Evolutionary conservation across 1,139 yeast genomes (phyloP).

Genomic region (Yamadazyma diospyri): DNA sequence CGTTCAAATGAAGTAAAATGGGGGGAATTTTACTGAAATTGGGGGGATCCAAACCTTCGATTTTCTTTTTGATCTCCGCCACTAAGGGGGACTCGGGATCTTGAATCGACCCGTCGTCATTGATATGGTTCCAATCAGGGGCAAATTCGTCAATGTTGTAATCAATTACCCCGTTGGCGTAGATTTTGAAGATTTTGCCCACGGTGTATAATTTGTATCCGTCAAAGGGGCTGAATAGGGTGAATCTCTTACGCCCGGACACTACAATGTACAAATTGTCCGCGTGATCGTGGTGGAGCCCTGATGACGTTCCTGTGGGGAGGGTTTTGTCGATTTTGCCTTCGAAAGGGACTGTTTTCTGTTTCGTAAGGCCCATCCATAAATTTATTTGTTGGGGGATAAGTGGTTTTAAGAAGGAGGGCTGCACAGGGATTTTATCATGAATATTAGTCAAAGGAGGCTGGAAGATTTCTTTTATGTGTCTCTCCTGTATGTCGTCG

Average conservation of each 20-base stretch:
- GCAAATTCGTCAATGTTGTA: conserved; percentile 51
- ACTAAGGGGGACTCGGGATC: conserved; percentile 6
- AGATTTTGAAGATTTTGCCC: conserved; percentile 51
- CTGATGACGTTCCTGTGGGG: conserved; percentile 62
- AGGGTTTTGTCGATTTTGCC: conserved; percentile 44
- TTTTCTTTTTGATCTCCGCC: conserved; percentile 9
- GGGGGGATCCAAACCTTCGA: conserved; percentile 52
- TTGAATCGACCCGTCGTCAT: conserved; percentile 64
- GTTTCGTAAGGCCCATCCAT: conserved; percentile 55
- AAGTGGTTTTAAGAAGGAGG: conserved; percentile 37
- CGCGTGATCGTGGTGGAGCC: conserved; percentile 80
- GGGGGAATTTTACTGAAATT: conserved; percentile 67
- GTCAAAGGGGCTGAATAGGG: conserved; percentile 59
- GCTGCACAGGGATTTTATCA: conserved; percentile 37
- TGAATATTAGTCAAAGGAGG: conserved; percentile 55
- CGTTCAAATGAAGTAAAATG: conserved; percentile 54
- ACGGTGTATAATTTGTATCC: conserved; percentile 56
- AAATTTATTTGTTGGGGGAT: conserved; percentile 70
- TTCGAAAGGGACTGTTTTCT: conserved; percentile 5
- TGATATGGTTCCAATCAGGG: conserved; percentile 54
- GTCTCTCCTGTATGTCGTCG: conserved; percentile 14
- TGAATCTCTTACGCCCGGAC: conserved; percentile 62
- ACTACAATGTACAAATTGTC: conserved; percentile 64
- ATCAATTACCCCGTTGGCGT: conserved; percentile 63
- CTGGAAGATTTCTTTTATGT: conserved; percentile 50